These are phyloP conservation scores for Sisymbrium irio DNA, from an alignment of 345 rosid genomes.

Conservation along the genomic window DNA sequence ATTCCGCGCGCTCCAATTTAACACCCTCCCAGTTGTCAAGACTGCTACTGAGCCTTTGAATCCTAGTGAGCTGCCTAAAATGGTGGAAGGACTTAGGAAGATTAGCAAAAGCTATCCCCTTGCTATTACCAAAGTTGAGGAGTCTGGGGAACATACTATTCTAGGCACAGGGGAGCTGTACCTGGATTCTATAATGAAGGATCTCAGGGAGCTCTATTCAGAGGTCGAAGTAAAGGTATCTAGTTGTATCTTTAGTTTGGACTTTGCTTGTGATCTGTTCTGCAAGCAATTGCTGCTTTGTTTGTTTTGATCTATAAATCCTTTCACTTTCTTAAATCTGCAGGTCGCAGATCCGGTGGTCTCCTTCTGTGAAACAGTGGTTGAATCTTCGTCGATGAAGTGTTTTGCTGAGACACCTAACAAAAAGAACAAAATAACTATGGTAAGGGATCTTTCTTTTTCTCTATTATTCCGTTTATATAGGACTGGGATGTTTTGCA, in stretches of 20 bases:
- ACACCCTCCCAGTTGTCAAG: constrained; percentile 94
- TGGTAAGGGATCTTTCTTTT: constrained; percentile 49
- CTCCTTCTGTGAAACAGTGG: constrained; percentile 98
- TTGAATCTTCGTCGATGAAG: constrained; percentile 96
- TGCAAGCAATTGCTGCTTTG: background rate
- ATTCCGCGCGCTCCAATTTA: constrained; percentile 85
- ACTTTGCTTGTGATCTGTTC: background rate
- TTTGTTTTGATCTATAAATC: constrained; percentile 16
- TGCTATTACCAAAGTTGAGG: constrained; percentile 95
- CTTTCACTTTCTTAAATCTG: constrained; percentile 18
- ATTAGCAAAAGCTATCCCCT: constrained; percentile 98
- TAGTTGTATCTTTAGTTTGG: background rate
- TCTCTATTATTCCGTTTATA: background rate
- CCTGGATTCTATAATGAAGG: constrained; percentile 97
- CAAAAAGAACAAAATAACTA: constrained; percentile 95
- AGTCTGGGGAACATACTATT: constrained; percentile 97
- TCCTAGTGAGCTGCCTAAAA: constrained; percentile 97
- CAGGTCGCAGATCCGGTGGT: constrained; percentile 99
- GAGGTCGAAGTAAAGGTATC: constrained; percentile 98
- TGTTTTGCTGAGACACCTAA: constrained; percentile 99
- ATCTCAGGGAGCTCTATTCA: constrained; percentile 95
- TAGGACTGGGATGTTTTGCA: constrained; percentile 7
- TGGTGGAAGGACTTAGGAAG: constrained; percentile 99
- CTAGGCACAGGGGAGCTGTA: constrained; percentile 96
- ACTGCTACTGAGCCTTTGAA: constrained; percentile 98